Evolutionary conservation across 495 filamentous ascomycete genomes (phyloP), one percentile per base, ranked within the genome.

Genomic region (Neurospora sp.): DNA sequence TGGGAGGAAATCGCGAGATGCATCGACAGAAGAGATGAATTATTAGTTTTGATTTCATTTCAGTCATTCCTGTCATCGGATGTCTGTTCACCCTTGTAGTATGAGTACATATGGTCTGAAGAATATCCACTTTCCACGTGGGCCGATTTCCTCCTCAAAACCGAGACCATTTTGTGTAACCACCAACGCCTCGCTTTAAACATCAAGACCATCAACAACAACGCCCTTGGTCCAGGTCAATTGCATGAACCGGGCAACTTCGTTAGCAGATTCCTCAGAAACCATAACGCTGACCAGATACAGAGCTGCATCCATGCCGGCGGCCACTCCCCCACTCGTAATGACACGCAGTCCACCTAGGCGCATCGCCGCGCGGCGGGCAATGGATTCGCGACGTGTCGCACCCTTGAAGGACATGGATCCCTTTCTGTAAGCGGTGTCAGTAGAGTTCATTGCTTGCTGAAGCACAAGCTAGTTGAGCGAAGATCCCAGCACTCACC

Each of bases 221-320:
- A 88, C 82, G 70, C 89, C 90, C 85, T 89, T 91, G 73, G 84
- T 84, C 91, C 92, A 94, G 70, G 84, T 84, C 81, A 91, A 87
- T 83, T 93, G 90, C 85, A 93, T 87, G 61, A 88, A 40, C 68
- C 88, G 83, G 39, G 90, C 89, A 59, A 91, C 89, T 83, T 93
- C 89, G 37, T 88, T 84, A 35, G 91, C 91, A 59, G 86, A 82
- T 27, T 92, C 91, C 74, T 90, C 84, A 14, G 85, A 87, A 27
- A 93, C 89, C 79, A 94, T 82, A 70, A 89, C 89, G 81, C 88
- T 90, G 69, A 95, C 90, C 75, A 96, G 82, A 83, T 94, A 93
- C 81, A 94, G 81, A 72, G 88, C 82, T 22, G 92, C 93, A 84
- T 96, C 93, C 39, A 95, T 81, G 73, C 93, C 93, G 78, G 89